These are phyloP conservation scores for Setomelanomma holmii DNA, from an alignment of 2,329 filamentous ascomycete genomes.

Conservation along the genomic window DNA sequence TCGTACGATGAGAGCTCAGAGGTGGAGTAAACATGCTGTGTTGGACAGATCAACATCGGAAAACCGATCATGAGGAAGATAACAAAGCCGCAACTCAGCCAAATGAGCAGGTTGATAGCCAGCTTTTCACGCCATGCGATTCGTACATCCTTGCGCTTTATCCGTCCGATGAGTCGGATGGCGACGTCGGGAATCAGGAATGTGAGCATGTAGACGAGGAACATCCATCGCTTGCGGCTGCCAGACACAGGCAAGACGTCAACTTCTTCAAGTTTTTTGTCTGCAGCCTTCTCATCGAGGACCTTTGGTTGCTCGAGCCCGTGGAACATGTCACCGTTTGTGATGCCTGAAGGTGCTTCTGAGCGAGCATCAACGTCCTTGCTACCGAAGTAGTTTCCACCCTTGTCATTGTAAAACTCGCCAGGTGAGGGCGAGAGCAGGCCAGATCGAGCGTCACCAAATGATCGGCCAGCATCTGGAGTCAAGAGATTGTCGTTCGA, in stretches of 20 bases:
- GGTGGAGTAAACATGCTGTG: slow-evolving; percentile 83
- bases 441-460: slow-evolving; percentile 65
- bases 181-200: slow-evolving; percentile 87
- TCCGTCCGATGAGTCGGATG: slow-evolving; percentile 78
- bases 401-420: slow-evolving; percentile 77
- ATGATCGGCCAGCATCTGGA: slow-evolving; percentile 60
- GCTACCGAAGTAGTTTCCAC: slow-evolving; percentile 80
- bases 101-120: slow-evolving; percentile 97
- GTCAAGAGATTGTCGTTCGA: slow-evolving; percentile 63
- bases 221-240: slow-evolving; percentile 89
- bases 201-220: slow-evolving; percentile 81
- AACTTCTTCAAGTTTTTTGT: slow-evolving; percentile 87
- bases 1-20: slow-evolving; percentile 76
- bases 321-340: slow-evolving; percentile 93
- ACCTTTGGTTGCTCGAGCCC: slow-evolving; percentile 93
- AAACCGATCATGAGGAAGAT: slow-evolving; percentile 92
- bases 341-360: slow-evolving; percentile 92
- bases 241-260: slow-evolving; percentile 80
- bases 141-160: slow-evolving; percentile 90
- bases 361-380: slow-evolving; percentile 84
- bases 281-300: slow-evolving; percentile 93
- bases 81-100: slow-evolving; percentile 78
- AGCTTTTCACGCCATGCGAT: slow-evolving; percentile 96
- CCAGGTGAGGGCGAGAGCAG: slow-evolving; percentile 63
- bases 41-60: slow-evolving; percentile 87